Conservation (phyloP, 139 green algal species). For the Chlorokybus atmophyticus region DNA sequence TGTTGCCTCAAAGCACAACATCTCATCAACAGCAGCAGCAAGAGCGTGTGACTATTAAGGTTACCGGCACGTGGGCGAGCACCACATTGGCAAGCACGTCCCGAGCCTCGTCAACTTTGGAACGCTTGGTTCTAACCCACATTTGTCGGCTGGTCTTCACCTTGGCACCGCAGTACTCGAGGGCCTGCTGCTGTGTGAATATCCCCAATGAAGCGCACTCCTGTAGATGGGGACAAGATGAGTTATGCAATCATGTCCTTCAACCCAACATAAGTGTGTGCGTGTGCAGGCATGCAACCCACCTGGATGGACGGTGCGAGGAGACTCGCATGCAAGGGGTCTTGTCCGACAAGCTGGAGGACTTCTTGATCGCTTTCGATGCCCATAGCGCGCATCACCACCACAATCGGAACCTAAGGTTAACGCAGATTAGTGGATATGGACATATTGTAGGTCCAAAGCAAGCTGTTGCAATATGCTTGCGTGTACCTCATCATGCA, state of each 20-base stretch:
- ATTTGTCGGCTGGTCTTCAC: constrained; percentile 31
- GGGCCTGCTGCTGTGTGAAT: constrained; percentile 76
- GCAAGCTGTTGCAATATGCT: too few species aligned
- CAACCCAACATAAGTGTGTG: too few species aligned
- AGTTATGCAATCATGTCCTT: not conserved
- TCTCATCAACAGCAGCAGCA: not conserved
- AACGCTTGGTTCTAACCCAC: constrained; percentile 26
- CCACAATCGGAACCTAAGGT: constrained; percentile 74
- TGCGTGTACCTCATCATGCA: too few species aligned
- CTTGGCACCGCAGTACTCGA: constrained; percentile 75
- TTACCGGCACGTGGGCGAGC: constrained; percentile 82
- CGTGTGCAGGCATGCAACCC: too few species aligned
- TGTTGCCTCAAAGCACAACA: not conserved
- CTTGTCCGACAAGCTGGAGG: constrained; percentile 39
- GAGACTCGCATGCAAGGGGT: constrained; percentile 13
- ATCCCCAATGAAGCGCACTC: constrained; percentile 59
- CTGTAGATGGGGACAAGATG: too few species aligned
- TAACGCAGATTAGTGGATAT: not conserved
- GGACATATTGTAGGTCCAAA: not conserved
- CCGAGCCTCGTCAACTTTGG: constrained; percentile 71
- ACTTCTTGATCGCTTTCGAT: constrained; percentile 83
- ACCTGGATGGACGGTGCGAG: constrained; percentile 27
- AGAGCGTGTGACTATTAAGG: constrained; percentile 1
- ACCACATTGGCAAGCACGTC: constrained; percentile 88
- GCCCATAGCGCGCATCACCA: constrained; percentile 90